phyloP scores from a whole-genome alignment of 257 asterid genomes.

The Mentha longifolia region DNA sequence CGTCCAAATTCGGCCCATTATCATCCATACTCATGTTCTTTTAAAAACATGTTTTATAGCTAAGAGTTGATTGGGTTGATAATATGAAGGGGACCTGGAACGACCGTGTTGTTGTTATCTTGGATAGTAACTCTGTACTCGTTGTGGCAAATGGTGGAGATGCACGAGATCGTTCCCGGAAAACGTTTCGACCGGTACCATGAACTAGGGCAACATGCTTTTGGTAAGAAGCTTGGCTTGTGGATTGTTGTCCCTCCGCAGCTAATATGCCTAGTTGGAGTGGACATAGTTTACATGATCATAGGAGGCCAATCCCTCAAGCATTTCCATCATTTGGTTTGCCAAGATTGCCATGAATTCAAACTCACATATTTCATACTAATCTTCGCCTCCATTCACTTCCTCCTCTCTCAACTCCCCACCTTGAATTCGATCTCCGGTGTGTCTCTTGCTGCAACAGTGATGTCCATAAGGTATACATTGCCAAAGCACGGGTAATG shows the following conservation, averaged over 20 bases:
- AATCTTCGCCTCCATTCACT: slow-evolving; percentile 8
- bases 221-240: slow-evolving; percentile 50
- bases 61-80: too few species aligned
- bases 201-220: slow-evolving; percentile 56
- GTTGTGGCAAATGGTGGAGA: slow-evolving; percentile 39
- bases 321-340: not conserved
- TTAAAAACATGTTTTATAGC: too few species aligned
- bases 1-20: too few species aligned
- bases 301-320: slow-evolving; percentile 4
- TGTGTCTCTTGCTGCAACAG: not conserved
- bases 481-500: not conserved
- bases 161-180: not conserved
- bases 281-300: slow-evolving; percentile 45
- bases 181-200: slow-evolving; percentile 54
- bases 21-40: too few species aligned
- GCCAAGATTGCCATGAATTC: not conserved
- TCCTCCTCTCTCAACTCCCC: not conserved
- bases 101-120: slow-evolving; percentile 27
- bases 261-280: slow-evolving; percentile 46
- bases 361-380: not conserved
- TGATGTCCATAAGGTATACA: not conserved
- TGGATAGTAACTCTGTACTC: slow-evolving; percentile 37
- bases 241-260: slow-evolving; percentile 56
- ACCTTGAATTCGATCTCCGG: slow-evolving; percentile 5
- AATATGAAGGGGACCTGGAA: slow-evolving; percentile 42